phyloP scores from a whole-genome alignment of 2,329 filamentous ascomycete genomes.

The Fusarium coicis region DNA sequence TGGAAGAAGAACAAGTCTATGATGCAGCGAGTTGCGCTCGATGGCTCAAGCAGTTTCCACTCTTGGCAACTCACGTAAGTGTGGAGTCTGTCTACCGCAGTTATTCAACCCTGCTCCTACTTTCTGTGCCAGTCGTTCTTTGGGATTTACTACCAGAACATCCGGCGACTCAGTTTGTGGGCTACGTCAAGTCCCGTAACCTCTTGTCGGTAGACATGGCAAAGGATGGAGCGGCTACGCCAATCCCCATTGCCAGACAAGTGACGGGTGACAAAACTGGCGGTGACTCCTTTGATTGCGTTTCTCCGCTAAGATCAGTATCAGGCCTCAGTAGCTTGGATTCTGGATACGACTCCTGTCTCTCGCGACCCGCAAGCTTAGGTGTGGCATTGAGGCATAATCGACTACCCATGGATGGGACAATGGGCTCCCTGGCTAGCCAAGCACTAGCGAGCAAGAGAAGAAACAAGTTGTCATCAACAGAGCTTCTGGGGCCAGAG shows the following conservation, averaged over 20 bases:
- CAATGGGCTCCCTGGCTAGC: conserved; percentile 22
- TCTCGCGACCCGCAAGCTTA: conserved; percentile 36
- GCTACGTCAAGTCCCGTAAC: conserved; percentile 42
- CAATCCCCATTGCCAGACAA: conserved; percentile 39
- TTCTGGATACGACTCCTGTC: conserved; percentile 42
- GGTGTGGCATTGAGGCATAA: conserved; percentile 24
- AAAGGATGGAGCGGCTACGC: conserved; percentile 22
- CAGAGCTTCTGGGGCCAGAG: conserved; percentile 34
- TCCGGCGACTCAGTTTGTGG: conserved; percentile 43
- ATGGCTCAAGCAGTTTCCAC: conserved; percentile 45
- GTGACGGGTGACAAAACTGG: conserved; percentile 21
- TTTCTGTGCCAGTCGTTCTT: conserved; percentile 43
- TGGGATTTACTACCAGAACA: conserved; percentile 43
- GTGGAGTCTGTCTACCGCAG: conserved; percentile 41
- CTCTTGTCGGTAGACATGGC: conserved; percentile 24
- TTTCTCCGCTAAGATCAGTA: conserved; percentile 35
- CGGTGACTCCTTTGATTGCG: conserved; percentile 25
- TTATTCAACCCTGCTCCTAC: conserved; percentile 40
- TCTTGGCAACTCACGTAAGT: conserved; percentile 41
- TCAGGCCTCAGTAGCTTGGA: conserved; percentile 42
- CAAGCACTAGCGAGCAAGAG: conserved; percentile 32
- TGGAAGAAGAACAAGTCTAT: conserved; percentile 42
- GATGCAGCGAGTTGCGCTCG: conserved; percentile 41
- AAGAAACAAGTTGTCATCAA: conserved; percentile 24
- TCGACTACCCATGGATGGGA: conserved; percentile 32